These are phyloP conservation scores for Trametes hirsuta DNA, from an alignment of 1,284 basidiomycete genomes.

Conservation along the genomic window DNA sequence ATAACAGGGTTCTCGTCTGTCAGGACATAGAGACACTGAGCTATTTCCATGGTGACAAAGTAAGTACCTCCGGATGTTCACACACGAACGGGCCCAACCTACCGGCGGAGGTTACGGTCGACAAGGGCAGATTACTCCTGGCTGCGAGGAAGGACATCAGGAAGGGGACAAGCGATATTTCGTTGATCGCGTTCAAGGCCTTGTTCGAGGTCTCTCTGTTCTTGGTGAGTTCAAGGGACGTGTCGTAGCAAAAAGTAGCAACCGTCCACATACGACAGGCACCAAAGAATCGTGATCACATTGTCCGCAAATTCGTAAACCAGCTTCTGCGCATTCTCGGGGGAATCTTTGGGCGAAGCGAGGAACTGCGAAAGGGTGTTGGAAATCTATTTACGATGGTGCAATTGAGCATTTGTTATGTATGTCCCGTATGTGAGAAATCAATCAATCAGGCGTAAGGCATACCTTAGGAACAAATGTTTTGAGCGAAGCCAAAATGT, in stretches of 20 bases:
- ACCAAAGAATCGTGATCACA: constrained; percentile 90
- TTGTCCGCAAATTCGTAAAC: constrained; percentile 90
- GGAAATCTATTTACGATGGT: constrained; percentile 61
- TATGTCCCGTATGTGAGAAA: background rate
- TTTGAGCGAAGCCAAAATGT: constrained; percentile 76
- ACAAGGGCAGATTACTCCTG: constrained; percentile 65
- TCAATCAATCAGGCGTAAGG: background rate
- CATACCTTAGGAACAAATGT: constrained; percentile 76
- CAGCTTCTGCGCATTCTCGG: constrained; percentile 72
- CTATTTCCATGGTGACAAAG: constrained; percentile 43
- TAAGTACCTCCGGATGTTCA: constrained; percentile 7
- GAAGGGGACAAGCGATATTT: constrained; percentile 75
- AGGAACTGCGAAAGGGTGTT: constrained; percentile 71
- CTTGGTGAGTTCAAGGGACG: constrained; percentile 36
- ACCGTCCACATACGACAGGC: constrained; percentile 73
- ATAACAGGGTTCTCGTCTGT: constrained; percentile 85
- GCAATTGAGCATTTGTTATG: background rate
- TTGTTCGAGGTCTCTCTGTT: constrained; percentile 90
- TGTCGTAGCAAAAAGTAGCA: constrained; percentile 2
- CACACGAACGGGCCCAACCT: constrained; percentile 18
- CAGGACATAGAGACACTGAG: constrained; percentile 88
- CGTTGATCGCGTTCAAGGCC: constrained; percentile 85
- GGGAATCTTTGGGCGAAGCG: constrained; percentile 56
- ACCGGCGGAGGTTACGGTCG: constrained; percentile 82
- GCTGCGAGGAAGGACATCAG: constrained; percentile 83